phyloP scores from a whole-genome alignment of 192 early-diverging fungal genomes.

The Linnemannia hyalina region DNA sequence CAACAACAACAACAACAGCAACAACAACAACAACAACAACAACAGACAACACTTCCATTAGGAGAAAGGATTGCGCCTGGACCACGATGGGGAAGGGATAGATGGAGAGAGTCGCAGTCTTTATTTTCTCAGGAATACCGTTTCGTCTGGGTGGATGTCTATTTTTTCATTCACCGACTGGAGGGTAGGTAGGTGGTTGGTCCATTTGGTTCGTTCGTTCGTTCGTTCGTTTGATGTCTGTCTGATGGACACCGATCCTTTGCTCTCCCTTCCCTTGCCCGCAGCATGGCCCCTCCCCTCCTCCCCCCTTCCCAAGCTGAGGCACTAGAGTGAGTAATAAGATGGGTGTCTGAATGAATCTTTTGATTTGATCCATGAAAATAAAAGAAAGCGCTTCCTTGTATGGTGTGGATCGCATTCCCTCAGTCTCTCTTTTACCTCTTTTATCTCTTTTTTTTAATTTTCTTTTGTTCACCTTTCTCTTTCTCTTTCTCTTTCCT shows the following conservation, averaged over 20 bases:
- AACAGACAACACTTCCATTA: neutral
- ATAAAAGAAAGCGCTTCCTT: neutral
- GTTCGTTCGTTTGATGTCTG: neutral
- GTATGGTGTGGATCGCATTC: neutral
- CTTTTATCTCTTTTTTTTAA: too few relatives aligned
- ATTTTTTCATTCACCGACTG: neutral
- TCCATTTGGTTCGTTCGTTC: neutral
- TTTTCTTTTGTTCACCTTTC: neutral
- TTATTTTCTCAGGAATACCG: slow-evolving; percentile 5
- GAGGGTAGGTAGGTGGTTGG: too few relatives aligned
- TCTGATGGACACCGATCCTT: neutral
- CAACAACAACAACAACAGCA: too few relatives aligned
- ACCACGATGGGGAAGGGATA: neutral
- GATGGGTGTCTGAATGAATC: too few relatives aligned
- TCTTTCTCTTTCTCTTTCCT: neutral
- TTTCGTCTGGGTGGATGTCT: neutral
- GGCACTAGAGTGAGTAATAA: neutral
- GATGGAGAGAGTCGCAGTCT: neutral
- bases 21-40: neutral
- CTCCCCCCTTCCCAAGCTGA: neutral
- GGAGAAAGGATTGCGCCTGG: neutral
- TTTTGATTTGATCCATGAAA: neutral
- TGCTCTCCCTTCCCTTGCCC: neutral
- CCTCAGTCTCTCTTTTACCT: neutral
- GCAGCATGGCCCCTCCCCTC: neutral